Evolutionary conservation across 2,329 filamentous ascomycete species (phyloP).

Genomic region (Ceratocystis lukuohia): DNA sequence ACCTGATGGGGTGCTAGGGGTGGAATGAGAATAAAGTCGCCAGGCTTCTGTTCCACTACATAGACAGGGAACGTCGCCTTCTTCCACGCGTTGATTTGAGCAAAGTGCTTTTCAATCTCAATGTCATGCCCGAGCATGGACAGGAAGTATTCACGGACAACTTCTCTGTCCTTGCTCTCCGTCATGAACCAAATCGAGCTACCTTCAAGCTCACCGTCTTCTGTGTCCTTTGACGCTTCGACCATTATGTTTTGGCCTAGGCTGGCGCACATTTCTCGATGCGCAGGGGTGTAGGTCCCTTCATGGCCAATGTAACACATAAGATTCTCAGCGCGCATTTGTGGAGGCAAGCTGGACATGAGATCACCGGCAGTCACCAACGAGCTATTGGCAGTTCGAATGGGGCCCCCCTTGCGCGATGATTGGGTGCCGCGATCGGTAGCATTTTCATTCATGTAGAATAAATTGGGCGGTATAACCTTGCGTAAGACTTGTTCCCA

Average conservation of each 20-base stretch:
- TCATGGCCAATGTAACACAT: slow-evolving; percentile 99
- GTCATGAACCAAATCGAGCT: slow-evolving; percentile 99
- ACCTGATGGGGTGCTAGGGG: slow-evolving; percentile 92
- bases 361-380: slow-evolving; percentile 71
- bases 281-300: slow-evolving; percentile 88
- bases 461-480: slow-evolving; percentile 66
- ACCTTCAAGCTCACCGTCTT: slow-evolving; percentile 64
- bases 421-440: slow-evolving; percentile 28
- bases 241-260: slow-evolving; percentile 98
- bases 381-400: slow-evolving; percentile 24
- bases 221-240: slow-evolving; percentile 56
- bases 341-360: slow-evolving; percentile 78
- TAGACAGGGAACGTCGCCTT: slow-evolving; percentile 87
- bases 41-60: slow-evolving; percentile 76
- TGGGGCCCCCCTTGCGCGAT: background rate
- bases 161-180: slow-evolving; percentile 77
- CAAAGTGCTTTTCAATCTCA: slow-evolving; percentile 93
- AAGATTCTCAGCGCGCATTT: slow-evolving; percentile 88
- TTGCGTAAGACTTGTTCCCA: slow-evolving; percentile 73
- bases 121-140: slow-evolving; percentile 91
- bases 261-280: slow-evolving; percentile 95
- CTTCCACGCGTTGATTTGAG: slow-evolving; percentile 90
- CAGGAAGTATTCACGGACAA: slow-evolving; percentile 86
- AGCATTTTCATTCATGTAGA: slow-evolving; percentile 78
- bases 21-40: slow-evolving; percentile 88